Conservation (phyloP, 2,329 filamentous ascomycete genomes). For the Nakataea oryzae region DNA sequence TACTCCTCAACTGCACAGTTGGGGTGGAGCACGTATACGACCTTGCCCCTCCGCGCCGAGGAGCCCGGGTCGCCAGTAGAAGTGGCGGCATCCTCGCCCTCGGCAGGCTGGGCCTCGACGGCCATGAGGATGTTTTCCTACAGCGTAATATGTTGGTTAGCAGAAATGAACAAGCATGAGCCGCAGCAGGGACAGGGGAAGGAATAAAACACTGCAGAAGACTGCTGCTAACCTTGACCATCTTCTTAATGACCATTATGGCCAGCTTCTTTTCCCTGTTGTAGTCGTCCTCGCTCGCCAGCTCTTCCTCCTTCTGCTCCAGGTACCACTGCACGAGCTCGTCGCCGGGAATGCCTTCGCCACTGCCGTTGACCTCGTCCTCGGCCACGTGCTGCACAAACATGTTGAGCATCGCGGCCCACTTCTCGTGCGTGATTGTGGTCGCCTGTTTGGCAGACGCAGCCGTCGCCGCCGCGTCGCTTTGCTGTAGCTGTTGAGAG, state of each 20-base stretch:
- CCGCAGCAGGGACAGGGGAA: not conserved
- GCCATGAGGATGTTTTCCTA: slow-evolving; percentile 84
- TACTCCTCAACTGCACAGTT: slow-evolving; percentile 75
- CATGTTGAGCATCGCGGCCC: slow-evolving; percentile 79
- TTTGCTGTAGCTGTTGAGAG: slow-evolving; percentile 10
- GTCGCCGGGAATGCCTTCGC: slow-evolving; percentile 78
- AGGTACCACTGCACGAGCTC: slow-evolving; percentile 82
- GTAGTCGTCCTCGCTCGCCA: slow-evolving; percentile 73
- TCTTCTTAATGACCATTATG: slow-evolving; percentile 82
- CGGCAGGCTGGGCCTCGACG: slow-evolving; percentile 51
- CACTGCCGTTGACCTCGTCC: slow-evolving; percentile 59
- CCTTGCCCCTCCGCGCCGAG: slow-evolving; percentile 31
- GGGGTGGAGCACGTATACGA: slow-evolving; percentile 85
- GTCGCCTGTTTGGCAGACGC: slow-evolving; percentile 45
- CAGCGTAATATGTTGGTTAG: slow-evolving; percentile 20
- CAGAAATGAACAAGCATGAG: slow-evolving; percentile 1
- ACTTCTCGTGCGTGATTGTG: slow-evolving; percentile 93
- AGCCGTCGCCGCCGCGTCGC: slow-evolving; percentile 5
- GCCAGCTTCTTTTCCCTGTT: slow-evolving; percentile 63
- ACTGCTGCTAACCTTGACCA: slow-evolving; percentile 69
- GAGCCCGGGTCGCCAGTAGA: slow-evolving; percentile 28
- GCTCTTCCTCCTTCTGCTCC: slow-evolving; percentile 77
- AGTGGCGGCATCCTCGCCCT: slow-evolving; percentile 17
- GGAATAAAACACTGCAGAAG: not conserved
- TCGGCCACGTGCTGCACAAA: slow-evolving; percentile 76